Evolutionary conservation across 2,329 filamentous ascomycete species (phyloP), one percentile per base, ranked within the genome.

Genomic region (Coniella vitis): DNA sequence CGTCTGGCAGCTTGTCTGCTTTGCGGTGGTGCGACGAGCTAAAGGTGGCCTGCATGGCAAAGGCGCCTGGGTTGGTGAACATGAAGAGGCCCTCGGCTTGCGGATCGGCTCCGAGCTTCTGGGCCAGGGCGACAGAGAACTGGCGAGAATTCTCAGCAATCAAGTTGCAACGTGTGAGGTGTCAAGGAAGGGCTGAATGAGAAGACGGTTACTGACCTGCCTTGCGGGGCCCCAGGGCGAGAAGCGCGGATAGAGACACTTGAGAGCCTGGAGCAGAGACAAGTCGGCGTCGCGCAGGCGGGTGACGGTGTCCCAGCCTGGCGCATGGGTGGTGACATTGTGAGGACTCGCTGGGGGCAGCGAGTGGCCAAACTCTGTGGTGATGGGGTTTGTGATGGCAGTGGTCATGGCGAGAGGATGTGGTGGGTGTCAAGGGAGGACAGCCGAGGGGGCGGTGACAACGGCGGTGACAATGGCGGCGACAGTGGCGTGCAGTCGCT

Each of bases 201-300:
- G 9, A n/a, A 16, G 35, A 8, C 9, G n/a, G n/a, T 8, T 12
- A 13, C 38, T 41, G 10, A 71, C 70, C 56, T 60, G 49, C 3
- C 60, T 61, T 16, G 63, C 59, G 25, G 58, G 58, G 0, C 66
- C 62, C n/a, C 63, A 70, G 1, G 73, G 72, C 1, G 58, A 54
- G 50, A 75, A 71, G 4, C 73, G 68, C 10, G 73, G 73, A 41
- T 76, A 76, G 22, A 75, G 63, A 48, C 70, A 67, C 43, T 63
- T 63, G 1, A 75, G 38, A 16, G 45, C 59, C 31, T 58, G 39
- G n/a, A 73, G 45, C 1, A 68, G 42, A 10, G 56, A 48, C 22
- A 49, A 54, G 44, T 74, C 70, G 14, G 71, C 71, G 7, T 72
- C 65, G 8, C 71, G 84, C 31, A 75, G 54, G 4, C 57, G 57